These are phyloP conservation scores for Fusarium mangiferae DNA, from an alignment of 2,329 filamentous ascomycete species.

Conservation along the genomic window DNA sequence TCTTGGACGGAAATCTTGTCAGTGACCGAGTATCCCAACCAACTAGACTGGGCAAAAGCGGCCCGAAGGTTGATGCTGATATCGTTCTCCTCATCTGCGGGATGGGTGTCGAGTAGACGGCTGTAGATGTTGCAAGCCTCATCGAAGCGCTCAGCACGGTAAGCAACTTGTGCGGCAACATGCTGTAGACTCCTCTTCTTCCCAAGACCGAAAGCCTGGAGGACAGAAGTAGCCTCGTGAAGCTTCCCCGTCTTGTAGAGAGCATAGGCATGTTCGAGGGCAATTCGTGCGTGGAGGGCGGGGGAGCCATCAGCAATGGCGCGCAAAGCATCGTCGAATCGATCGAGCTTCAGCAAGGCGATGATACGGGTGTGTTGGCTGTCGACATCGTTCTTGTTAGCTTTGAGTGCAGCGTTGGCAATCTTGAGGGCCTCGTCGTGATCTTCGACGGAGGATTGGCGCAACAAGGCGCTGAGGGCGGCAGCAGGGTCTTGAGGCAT, in stretches of 20 bases:
- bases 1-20: constrained; percentile 66
- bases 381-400: constrained; percentile 66
- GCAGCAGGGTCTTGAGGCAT: constrained; percentile 61
- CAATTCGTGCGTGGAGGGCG: constrained; percentile 68
- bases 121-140: constrained; percentile 73
- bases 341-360: constrained; percentile 83
- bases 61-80: constrained; percentile 81
- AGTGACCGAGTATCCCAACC: constrained; percentile 62
- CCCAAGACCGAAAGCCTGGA: constrained; percentile 48
- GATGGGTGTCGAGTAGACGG: constrained; percentile 60
- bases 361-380: constrained; percentile 78
- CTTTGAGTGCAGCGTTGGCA: constrained; percentile 69
- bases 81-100: constrained; percentile 75
- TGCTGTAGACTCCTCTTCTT: constrained; percentile 57
- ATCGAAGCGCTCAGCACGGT: constrained; percentile 78
- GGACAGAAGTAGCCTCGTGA: constrained; percentile 66
- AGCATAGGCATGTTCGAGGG: constrained; percentile 81
- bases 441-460: constrained; percentile 69
- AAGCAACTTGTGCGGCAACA: constrained; percentile 74
- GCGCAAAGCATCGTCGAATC: constrained; percentile 80
- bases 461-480: constrained; percentile 64
- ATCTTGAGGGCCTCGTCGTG: constrained; percentile 77
- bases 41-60: constrained; percentile 76
- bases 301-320: constrained; percentile 72
- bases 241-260: constrained; percentile 82